Conservation (phyloP, 2,329 filamentous ascomycete genomes). For the Beauveria sp. region DNA sequence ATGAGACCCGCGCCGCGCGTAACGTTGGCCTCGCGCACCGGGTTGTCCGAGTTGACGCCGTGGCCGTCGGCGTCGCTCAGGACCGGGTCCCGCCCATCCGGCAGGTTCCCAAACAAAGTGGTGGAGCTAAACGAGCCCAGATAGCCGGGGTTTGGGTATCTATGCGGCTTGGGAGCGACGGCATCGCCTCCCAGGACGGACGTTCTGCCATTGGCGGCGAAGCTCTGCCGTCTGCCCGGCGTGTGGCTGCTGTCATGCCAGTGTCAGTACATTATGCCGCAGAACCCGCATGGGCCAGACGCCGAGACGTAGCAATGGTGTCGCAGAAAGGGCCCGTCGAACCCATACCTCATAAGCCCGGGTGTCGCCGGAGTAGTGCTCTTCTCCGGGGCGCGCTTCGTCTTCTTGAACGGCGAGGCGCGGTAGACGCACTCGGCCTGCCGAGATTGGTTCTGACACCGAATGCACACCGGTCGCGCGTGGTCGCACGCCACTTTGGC, state of each 20-base stretch:
- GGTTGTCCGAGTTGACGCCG: background rate
- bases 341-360: constrained; percentile 1
- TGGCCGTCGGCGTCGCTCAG: background rate
- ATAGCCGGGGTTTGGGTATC: constrained; percentile 10
- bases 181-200: background rate
- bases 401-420: constrained; percentile 16
- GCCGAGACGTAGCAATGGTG: background rate
- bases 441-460: constrained; percentile 16
- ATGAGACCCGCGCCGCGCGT: constrained; percentile 6
- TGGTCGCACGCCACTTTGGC: constrained; percentile 21
- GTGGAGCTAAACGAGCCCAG: constrained; percentile 13
- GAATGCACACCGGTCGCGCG: constrained; percentile 18
- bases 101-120: constrained; percentile 12
- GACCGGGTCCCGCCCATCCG: constrained; percentile 1
- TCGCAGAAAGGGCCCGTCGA: background rate
- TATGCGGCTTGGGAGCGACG: constrained; percentile 1
- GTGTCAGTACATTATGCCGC: background rate
- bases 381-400: constrained; percentile 9
- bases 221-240: background rate
- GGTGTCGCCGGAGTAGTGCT: constrained; percentile 5
- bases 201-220: background rate
- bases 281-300: background rate
- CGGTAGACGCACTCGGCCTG: constrained; percentile 14
- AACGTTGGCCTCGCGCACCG: constrained; percentile 6
- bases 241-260: background rate